Evolutionary conservation across 176 grass and related monocot species (phyloP).

Genomic region (Bromus sterilis): DNA sequence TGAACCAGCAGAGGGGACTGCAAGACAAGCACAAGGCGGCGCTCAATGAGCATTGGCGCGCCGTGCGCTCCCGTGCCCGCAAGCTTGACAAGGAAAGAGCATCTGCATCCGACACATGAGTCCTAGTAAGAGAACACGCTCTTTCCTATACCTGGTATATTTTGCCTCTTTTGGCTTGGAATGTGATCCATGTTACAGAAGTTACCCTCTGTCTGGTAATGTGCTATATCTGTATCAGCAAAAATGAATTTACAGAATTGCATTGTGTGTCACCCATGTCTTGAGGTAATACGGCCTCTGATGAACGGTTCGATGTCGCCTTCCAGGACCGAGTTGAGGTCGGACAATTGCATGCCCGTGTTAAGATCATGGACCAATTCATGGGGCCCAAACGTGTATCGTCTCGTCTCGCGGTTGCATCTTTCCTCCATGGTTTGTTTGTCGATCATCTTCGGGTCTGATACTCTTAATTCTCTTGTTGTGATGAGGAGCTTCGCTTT

Average conservation of each 20-base stretch:
- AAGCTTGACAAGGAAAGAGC: slow-evolving; percentile 22
- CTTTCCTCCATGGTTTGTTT: slow-evolving; percentile 28
- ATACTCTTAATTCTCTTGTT: slow-evolving; percentile 30
- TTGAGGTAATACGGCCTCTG: slow-evolving; percentile 49
- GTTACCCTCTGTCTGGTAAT: neutral
- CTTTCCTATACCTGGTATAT: neutral
- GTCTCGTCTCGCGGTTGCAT: slow-evolving; percentile 42
- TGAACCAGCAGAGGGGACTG: neutral
- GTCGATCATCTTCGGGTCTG: slow-evolving; percentile 30
- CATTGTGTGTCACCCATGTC: slow-evolving; percentile 27
- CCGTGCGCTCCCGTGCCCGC: neutral
- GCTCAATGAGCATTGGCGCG: slow-evolving; percentile 4
- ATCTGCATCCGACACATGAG: neutral
- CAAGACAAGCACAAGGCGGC: neutral
- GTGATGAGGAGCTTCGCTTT: slow-evolving; percentile 82
- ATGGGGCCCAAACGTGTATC: slow-evolving; percentile 59
- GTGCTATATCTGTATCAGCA: slow-evolving; percentile 13
- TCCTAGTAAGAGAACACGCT: neutral
- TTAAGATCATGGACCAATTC: slow-evolving; percentile 69
- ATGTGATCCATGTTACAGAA: slow-evolving; percentile 21
- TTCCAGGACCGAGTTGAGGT: slow-evolving; percentile 61
- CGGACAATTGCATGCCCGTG: slow-evolving; percentile 62
- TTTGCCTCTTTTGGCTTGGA: slow-evolving; percentile 11
- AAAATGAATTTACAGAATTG: slow-evolving; percentile 8
- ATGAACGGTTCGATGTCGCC: slow-evolving; percentile 73